These are phyloP conservation scores for Claviceps citrina DNA, from an alignment of 2,329 filamentous ascomycete species.

Conservation along the genomic window DNA sequence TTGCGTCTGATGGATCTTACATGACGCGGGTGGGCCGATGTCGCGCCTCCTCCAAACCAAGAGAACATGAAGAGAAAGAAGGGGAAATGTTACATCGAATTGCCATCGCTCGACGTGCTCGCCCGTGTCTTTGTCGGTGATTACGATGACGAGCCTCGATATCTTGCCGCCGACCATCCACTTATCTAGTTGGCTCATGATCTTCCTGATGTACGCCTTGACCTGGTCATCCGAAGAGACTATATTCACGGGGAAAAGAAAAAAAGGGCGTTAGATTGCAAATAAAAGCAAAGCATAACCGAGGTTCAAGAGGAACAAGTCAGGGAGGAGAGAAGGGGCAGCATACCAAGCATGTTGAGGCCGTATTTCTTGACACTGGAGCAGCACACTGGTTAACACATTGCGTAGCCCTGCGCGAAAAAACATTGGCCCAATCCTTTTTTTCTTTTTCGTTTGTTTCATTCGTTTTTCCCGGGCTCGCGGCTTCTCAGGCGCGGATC, in stretches of 20 bases:
- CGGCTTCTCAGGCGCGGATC: not conserved
- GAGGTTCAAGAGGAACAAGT: too few relatives aligned
- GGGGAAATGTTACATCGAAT: slow-evolving; percentile 55
- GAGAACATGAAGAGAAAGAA: too few relatives aligned
- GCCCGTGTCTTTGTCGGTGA: slow-evolving; percentile 92
- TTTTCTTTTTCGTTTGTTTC: not conserved
- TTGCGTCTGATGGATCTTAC: not conserved
- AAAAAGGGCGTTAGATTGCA: slow-evolving; percentile 7
- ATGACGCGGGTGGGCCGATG: not conserved
- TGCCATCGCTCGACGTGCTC: slow-evolving; percentile 96
- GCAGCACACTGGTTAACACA: slow-evolving; percentile 1
- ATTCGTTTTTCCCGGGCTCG: too few relatives aligned
- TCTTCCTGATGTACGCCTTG: slow-evolving; percentile 97
- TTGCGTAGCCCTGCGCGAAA: not conserved
- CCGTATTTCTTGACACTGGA: slow-evolving; percentile 88
- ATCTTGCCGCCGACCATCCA: slow-evolving; percentile 98
- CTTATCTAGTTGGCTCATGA: slow-evolving; percentile 92
- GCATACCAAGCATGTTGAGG: slow-evolving; percentile 78
- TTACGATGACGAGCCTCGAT: slow-evolving; percentile 89
- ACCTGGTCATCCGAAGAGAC: slow-evolving; percentile 96
- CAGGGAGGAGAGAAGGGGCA: too few relatives aligned
- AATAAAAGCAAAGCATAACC: too few relatives aligned
- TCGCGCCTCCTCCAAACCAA: too few relatives aligned
- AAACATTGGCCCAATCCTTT: not conserved
- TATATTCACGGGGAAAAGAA: slow-evolving; percentile 16